phyloP scores from a whole-genome alignment of 2,329 filamentous ascomycete species.

The Emergomyces orientalis region DNA sequence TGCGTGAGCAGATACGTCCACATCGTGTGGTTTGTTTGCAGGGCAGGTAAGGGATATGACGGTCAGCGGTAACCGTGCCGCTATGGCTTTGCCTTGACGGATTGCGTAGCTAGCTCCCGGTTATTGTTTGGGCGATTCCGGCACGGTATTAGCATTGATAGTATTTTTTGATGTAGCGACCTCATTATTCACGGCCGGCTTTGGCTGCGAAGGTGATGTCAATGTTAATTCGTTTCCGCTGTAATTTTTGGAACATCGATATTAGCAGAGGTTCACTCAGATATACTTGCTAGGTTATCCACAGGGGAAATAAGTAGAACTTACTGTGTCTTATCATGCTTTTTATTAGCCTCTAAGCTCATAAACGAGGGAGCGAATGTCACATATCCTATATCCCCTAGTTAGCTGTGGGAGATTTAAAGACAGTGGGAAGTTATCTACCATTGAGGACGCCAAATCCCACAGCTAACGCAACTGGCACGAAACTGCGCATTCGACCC shows the following conservation, averaged over 20 bases:
- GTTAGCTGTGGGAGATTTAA: background rate
- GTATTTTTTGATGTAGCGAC: background rate
- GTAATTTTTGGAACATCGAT: background rate
- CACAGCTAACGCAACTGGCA: conserved; percentile 31
- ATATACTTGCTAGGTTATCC: background rate
- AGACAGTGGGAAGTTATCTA: conserved; percentile 10
- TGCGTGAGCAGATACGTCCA: background rate
- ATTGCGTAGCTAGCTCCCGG: background rate
- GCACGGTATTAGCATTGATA: background rate
- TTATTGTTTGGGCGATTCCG: background rate
- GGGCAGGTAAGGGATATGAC: background rate
- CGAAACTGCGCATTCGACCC: conserved; percentile 28
- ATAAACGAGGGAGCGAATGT: conserved; percentile 35
- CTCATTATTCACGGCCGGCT: background rate
- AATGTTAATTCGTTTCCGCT: background rate
- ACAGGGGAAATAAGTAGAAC: background rate
- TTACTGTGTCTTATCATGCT: conserved; percentile 15
- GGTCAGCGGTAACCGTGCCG: background rate
- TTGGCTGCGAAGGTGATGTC: background rate
- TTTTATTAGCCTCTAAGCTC: conserved; percentile 28
- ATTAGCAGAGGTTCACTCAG: background rate
- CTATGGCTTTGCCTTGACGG: background rate
- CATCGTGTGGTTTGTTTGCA: background rate
- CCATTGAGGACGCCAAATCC: conserved; percentile 35
- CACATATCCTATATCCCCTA: conserved; percentile 30